phyloP scores from a whole-genome alignment of 164 flowering plant species.

The Stephania yunnanensis region DNA sequence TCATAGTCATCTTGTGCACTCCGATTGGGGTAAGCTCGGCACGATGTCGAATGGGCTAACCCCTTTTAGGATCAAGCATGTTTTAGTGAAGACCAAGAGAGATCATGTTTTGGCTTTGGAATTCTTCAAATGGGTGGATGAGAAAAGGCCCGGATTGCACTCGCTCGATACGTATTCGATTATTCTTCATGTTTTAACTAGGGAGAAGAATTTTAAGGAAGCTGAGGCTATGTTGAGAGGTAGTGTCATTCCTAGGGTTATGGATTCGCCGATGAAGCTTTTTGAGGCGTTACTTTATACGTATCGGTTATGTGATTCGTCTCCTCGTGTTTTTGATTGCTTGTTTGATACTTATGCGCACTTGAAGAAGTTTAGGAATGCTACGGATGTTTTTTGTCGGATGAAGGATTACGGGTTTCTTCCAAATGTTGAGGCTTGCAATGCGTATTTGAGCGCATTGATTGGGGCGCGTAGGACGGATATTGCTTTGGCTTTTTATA shows the following conservation, averaged over 20 bases:
- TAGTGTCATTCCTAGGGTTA: slow-evolving; percentile 23
- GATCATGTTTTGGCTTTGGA: slow-evolving; percentile 73
- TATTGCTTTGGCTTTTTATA: slow-evolving; percentile 56
- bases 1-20: slow-evolving; percentile 68
- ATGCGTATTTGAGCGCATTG: slow-evolving; percentile 67
- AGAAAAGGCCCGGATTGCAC: slow-evolving; percentile 33
- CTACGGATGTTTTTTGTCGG: slow-evolving; percentile 49
- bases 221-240: slow-evolving; percentile 55
- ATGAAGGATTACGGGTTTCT: slow-evolving; percentile 86
- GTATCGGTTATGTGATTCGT: slow-evolving; percentile 68
- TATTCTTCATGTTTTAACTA: slow-evolving; percentile 70
- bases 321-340: slow-evolving; percentile 69
- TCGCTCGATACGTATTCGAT: slow-evolving; percentile 57
- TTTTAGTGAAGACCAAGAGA: slow-evolving; percentile 53
- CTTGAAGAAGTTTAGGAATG: slow-evolving; percentile 65
- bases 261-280: slow-evolving; percentile 41
- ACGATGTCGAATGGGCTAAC: slow-evolving; percentile 37
- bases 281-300: slow-evolving; percentile 63
- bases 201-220: slow-evolving; percentile 52
- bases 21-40: slow-evolving; percentile 68
- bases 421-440: slow-evolving; percentile 75
- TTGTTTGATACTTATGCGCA: slow-evolving; percentile 76
- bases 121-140: slow-evolving; percentile 65
- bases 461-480: slow-evolving; percentile 42
- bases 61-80: slow-evolving; percentile 60